phyloP scores from a whole-genome alignment of 257 asterid species.

The Solanum pinnatisectum region DNA sequence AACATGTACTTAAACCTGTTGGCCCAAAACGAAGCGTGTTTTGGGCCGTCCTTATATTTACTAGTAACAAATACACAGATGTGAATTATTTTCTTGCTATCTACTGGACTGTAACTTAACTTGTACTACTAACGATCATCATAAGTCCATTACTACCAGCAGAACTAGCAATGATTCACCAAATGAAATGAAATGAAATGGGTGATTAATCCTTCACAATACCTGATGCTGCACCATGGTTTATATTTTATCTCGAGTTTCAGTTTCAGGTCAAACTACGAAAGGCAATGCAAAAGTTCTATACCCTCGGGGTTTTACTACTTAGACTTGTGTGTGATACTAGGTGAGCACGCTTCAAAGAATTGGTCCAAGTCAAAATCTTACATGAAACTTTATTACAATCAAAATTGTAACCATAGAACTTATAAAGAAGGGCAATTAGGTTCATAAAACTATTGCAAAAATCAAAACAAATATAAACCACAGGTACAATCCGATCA shows the following conservation, averaged over 20 bases:
- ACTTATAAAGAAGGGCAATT: not conserved
- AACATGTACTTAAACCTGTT: not conserved
- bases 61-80: not conserved
- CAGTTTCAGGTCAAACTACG: not conserved
- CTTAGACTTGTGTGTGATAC: not conserved
- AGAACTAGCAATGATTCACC: not conserved
- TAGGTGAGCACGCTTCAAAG: not conserved
- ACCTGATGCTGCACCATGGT: not conserved
- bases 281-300: not conserved
- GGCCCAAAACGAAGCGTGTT: not conserved
- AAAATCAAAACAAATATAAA: not conserved
- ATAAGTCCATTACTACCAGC: not conserved
- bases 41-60: not conserved
- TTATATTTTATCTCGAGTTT: not conserved
- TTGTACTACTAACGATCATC: not conserved
- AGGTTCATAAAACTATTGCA: not conserved
- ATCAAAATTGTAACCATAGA: constrained; percentile 3
- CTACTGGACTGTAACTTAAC: not conserved
- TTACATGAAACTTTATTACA: constrained; percentile 7
- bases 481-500: constrained; percentile 5
- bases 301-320: not conserved
- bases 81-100: not conserved
- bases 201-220: not conserved
- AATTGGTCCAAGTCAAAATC: not conserved
- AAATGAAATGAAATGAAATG: not conserved